Evolutionary conservation across 169 alveolate species (phyloP).

Genomic region (Cryptosporidium muris): DNA sequence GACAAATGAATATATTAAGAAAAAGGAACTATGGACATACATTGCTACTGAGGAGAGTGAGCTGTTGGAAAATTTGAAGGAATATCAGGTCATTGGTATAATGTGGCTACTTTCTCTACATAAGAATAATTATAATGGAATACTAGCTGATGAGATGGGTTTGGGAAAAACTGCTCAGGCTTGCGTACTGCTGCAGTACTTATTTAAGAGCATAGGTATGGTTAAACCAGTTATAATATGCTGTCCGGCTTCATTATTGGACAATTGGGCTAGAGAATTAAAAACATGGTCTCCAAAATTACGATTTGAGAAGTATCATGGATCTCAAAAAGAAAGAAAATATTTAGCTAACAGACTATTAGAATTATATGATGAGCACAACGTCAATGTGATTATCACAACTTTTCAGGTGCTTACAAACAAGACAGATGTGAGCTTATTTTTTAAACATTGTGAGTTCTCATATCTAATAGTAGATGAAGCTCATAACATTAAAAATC

Average conservation of each 20-base stretch:
- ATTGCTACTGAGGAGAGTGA: background rate
- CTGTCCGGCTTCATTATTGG: constrained; percentile 85
- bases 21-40: constrained; percentile 20
- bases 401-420: constrained; percentile 62
- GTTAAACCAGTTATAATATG: constrained; percentile 80
- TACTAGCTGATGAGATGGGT: constrained; percentile 92
- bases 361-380: constrained; percentile 22
- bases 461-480: constrained; percentile 90
- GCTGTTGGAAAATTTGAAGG: constrained; percentile 73
- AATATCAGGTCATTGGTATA: constrained; percentile 87
- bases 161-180: constrained; percentile 90
- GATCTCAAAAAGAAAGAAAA: constrained; percentile 79
- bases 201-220: constrained; percentile 70
- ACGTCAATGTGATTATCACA: constrained; percentile 39
- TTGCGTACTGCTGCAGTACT: constrained; percentile 80
- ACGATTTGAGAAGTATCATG: constrained; percentile 82
- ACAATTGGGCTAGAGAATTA: constrained; percentile 86
- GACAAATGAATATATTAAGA: constrained; percentile 15
- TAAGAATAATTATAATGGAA: constrained; percentile 84
- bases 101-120: constrained; percentile 85
- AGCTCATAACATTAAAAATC: constrained; percentile 91
- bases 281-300: constrained; percentile 87
- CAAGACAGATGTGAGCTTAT: constrained; percentile 42
- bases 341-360: constrained; percentile 29
- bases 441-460: constrained; percentile 49